A percentile compares a stretch with the other conserved stretches of the same genome.
Evolutionary conservation across 805 yeast genomes (phyloP).

Genomic region (Wickerhamiella sorbophila): DNA sequence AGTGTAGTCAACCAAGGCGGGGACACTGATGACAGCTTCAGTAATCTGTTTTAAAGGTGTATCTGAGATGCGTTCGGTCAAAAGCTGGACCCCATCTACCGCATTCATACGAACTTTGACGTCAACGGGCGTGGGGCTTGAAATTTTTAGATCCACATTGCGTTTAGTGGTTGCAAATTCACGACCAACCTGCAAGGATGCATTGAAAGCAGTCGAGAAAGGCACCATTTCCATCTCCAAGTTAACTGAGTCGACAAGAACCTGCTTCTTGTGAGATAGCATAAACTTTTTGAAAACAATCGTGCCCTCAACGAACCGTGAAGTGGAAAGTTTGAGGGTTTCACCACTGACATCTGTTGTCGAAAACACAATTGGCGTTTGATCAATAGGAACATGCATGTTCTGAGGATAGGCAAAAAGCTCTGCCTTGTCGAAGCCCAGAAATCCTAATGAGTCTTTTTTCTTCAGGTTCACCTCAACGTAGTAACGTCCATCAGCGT

Average conservation of each 20-base stretch:
- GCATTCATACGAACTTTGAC: constrained; percentile 13
- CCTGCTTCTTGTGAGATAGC: constrained; percentile 19
- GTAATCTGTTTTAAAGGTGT: constrained; percentile 8
- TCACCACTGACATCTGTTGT: neutral
- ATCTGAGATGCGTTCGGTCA: constrained; percentile 12
- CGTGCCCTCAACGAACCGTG: constrained; percentile 25
- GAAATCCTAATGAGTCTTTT: constrained; percentile 18
- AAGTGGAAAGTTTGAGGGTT: constrained; percentile 10
- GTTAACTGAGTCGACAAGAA: constrained; percentile 17
- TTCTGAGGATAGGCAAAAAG: constrained; percentile 9
- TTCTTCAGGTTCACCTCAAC: constrained; percentile 29
- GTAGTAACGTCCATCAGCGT: constrained; percentile 24
- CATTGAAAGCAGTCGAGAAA: constrained; percentile 16
- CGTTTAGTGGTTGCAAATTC: constrained; percentile 12
- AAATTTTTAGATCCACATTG: constrained; percentile 9
- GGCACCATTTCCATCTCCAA: constrained; percentile 15
- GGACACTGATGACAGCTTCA: constrained; percentile 16
- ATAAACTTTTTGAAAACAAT: constrained; percentile 23
- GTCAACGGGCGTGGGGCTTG: constrained; percentile 3
- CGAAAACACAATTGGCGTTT: constrained; percentile 6
- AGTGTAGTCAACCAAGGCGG: constrained; percentile 21
- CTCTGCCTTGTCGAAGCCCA: constrained; percentile 13
- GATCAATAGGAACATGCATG: constrained; percentile 4
- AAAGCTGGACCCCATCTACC: constrained; percentile 12
- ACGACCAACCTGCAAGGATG: constrained; percentile 13